These are phyloP conservation scores for Coemansia reversa DNA, from an alignment of 192 early-diverging fungal species.

Conservation along the genomic window DNA sequence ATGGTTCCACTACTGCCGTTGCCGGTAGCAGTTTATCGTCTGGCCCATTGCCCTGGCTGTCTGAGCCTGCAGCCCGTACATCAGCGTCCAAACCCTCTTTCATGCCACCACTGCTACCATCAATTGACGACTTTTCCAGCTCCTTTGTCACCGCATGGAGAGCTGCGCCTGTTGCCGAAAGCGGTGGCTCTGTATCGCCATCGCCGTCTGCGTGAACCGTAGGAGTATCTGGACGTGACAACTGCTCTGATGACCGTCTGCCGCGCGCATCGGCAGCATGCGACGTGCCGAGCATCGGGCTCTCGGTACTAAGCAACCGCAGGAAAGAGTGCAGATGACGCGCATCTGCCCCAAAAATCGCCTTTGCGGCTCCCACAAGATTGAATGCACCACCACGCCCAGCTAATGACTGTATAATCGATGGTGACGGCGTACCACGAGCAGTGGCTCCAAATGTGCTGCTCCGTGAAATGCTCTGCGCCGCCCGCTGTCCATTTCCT, in stretches of 20 bases:
- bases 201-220: not conserved
- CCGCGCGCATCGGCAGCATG: constrained; percentile 1
- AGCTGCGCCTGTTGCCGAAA: constrained; percentile 9
- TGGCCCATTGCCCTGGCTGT: not conserved
- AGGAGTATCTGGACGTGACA: constrained; percentile 4
- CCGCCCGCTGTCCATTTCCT: constrained; percentile 6
- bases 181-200: constrained; percentile 8
- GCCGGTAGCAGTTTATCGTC: not conserved
- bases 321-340: constrained; percentile 43
- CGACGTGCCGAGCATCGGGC: constrained; percentile 47
- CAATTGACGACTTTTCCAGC: constrained; percentile 17
- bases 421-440: constrained; percentile 50
- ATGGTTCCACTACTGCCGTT: not conserved
- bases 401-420: constrained; percentile 52
- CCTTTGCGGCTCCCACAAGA: constrained; percentile 35
- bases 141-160: constrained; percentile 12
- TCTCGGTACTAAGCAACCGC: constrained; percentile 49
- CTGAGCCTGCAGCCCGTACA: not conserved
- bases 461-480: constrained; percentile 39
- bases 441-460: constrained; percentile 53
- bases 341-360: constrained; percentile 46
- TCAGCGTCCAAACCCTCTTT: not conserved
- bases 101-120: not conserved
- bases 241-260: constrained; percentile 6
- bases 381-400: constrained; percentile 20